Evolutionary conservation across 176 grass and related monocot genomes (phyloP), one percentile per base, ranked within the genome.

Genomic region (Avena insularis): DNA sequence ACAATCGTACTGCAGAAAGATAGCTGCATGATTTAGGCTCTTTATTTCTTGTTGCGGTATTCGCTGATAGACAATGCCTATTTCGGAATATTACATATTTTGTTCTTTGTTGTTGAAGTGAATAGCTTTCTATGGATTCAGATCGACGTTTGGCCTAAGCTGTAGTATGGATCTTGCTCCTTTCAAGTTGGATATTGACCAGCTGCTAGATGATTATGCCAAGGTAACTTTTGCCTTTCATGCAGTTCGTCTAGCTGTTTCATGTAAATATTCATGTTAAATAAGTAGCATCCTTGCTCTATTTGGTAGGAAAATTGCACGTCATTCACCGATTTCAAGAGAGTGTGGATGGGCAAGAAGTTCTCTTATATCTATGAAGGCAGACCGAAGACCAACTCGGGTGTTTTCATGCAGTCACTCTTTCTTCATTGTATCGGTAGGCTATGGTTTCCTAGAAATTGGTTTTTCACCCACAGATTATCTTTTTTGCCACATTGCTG

Each of bases 371-470:
- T 98, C 11, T 98, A 86, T 83, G 85, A 95, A 85, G 90, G 90
- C 71, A 94, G 72, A 49, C 88, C 91, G 50, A 91, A 21, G 49
- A 80, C 79, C 2, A 93, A 95, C 58, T 91, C 86, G 8, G 90
- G 87, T 36, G 87, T 93, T 78, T 95, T 98, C 76, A 95, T 98
- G 90, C 91, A 98, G 73, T 94, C 90, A 23, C 91, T 98, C 23
- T 90, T 92, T 82, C 55, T 92, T 15, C 90, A 92, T 86, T 89
- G 89, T 57, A 92, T 94, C 1, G 85, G 96, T 95, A 89, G 5
- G 62, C 49, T 50, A 20, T 54, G 38, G 25, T 19, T 84, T 87
- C 63, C 48, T 76, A 13, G 8, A 90, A 77, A 35, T 77, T 56
- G 74, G n/a, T 35, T 51, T 33, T 84, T 55, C 60, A 71, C 43